A percentile compares a stretch with the other conserved stretches of the same genome.
Conservation (phyloP, 75 land plant species). For the Picea sitchensis region DNA sequence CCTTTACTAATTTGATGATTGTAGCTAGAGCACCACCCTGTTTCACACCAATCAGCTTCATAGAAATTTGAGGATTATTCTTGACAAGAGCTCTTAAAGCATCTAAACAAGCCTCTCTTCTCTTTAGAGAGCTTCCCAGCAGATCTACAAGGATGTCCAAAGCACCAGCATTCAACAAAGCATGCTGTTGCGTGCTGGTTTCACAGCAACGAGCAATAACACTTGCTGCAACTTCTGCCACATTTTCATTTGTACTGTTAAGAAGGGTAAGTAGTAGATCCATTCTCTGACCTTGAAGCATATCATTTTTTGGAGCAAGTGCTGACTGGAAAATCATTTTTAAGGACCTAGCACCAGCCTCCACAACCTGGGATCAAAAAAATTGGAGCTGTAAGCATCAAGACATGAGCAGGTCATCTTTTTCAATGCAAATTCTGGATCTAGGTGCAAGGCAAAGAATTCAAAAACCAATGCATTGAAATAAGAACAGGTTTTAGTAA, state of each 20-base stretch:
- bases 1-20: conserved; percentile 58
- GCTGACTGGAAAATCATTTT: conserved; percentile 89
- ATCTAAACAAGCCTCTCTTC: conserved; percentile 86
- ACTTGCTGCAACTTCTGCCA: conserved; percentile 84
- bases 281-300: conserved; percentile 60
- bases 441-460: too few relatives aligned
- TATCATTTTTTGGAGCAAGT: conserved; percentile 89
- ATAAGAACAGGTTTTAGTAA: too few relatives aligned
- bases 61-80: conserved; percentile 49
- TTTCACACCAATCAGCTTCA: conserved; percentile 35
- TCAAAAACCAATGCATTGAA: too few relatives aligned
- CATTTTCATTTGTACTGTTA: conserved; percentile 75
- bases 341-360: conserved; percentile 90
- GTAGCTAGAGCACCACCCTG: conserved; percentile 51
- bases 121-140: conserved; percentile 65
- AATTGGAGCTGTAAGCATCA: background rate
- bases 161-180: conserved; percentile 69
- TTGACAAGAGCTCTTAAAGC: conserved; percentile 73
- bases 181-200: conserved; percentile 60
- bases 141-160: conserved; percentile 59
- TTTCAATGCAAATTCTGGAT: too few relatives aligned
- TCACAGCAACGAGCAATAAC: conserved; percentile 83
- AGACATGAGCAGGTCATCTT: background rate
- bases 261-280: conserved; percentile 66
- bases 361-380: conserved; percentile 66